phyloP scores from a whole-genome alignment of 2,329 filamentous ascomycete genomes.

The Grosmannia clavigera region DNA sequence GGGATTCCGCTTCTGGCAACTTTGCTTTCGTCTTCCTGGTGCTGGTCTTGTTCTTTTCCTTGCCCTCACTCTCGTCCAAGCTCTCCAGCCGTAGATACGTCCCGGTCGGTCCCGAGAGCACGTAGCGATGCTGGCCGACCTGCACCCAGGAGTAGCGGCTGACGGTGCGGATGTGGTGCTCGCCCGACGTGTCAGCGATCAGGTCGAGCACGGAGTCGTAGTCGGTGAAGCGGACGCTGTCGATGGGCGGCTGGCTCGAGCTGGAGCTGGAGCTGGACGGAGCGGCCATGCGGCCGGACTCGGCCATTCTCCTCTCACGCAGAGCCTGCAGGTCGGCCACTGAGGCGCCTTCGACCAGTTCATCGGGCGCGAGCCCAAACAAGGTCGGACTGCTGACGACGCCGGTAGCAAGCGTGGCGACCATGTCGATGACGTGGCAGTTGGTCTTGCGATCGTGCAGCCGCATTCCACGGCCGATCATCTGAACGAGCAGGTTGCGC shows the following conservation, averaged over 20 bases:
- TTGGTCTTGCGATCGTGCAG: constrained; percentile 68
- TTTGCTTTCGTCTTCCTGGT: constrained; percentile 1
- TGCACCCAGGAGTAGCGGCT: constrained; percentile 77
- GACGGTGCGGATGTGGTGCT: constrained; percentile 64
- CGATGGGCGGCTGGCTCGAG: constrained; percentile 8
- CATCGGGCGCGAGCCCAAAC: constrained; percentile 78
- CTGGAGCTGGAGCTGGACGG: not conserved
- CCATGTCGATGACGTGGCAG: constrained; percentile 95
- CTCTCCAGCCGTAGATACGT: constrained; percentile 45
- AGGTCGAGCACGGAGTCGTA: constrained; percentile 90
- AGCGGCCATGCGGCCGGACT: not conserved
- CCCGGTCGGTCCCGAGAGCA: constrained; percentile 54
- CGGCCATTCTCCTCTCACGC: constrained; percentile 21
- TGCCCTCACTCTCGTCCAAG: not conserved
- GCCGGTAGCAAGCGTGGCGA: constrained; percentile 70
- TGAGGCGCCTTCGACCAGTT: constrained; percentile 57
- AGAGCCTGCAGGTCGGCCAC: constrained; percentile 47
- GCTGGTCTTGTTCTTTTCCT: too few species aligned
- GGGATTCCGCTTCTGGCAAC: constrained; percentile 14
- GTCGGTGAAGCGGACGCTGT: constrained; percentile 66
- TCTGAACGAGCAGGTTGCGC: constrained; percentile 87
- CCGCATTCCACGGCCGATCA: constrained; percentile 92
- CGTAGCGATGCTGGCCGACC: constrained; percentile 54
- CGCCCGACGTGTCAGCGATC: constrained; percentile 66
- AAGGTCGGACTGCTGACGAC: constrained; percentile 85